Conservation (phyloP, 1,284 basidiomycete species). For the Trametes versicolor region DNA sequence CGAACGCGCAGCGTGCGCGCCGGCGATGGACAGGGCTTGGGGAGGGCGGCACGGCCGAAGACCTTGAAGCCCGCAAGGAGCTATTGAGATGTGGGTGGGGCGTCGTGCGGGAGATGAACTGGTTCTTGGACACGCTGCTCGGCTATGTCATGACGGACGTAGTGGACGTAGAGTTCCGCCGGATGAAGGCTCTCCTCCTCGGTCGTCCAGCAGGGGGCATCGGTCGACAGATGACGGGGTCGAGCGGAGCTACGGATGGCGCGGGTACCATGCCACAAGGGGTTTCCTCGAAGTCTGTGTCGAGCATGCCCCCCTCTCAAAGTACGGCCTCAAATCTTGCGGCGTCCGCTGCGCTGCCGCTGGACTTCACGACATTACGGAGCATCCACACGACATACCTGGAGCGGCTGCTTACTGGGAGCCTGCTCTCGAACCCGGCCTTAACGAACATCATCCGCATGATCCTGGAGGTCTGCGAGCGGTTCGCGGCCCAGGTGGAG, state of each 20-base stretch:
- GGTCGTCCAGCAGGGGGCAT: conserved; percentile 27
- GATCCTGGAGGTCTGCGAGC: conserved; percentile 84
- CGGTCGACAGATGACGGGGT: conserved; percentile 37
- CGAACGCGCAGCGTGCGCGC: conserved; percentile 82
- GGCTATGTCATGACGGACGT: conserved; percentile 92
- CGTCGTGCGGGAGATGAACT: conserved; percentile 86
- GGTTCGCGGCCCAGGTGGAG: conserved; percentile 86
- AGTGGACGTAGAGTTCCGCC: conserved; percentile 83
- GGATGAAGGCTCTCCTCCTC: conserved; percentile 66
- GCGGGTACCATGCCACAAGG: conserved; percentile 16
- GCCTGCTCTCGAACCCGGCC: conserved; percentile 75
- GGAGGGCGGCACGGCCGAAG: conserved; percentile 84
- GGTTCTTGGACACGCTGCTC: conserved; percentile 87
- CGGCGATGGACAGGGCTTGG: conserved; percentile 87
- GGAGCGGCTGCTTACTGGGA: conserved; percentile 82
- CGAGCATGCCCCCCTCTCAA: conserved; percentile 35
- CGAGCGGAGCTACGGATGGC: conserved; percentile 18
- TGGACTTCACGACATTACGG: conserved; percentile 89
- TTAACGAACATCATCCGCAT: conserved; percentile 72
- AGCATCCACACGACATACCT: conserved; percentile 85
- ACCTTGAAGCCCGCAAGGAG: conserved; percentile 67
- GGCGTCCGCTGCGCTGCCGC: conserved; percentile 43
- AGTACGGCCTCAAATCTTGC: conserved; percentile 36
- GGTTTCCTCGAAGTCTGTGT: conserved; percentile 24
- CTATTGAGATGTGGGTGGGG: conserved; percentile 87